Percentiles rank a stretch among this genome's conserved stretches.
Evolutionary conservation across 2,329 filamentous ascomycete species (phyloP).

Genomic region (Magnaporthales sp.): DNA sequence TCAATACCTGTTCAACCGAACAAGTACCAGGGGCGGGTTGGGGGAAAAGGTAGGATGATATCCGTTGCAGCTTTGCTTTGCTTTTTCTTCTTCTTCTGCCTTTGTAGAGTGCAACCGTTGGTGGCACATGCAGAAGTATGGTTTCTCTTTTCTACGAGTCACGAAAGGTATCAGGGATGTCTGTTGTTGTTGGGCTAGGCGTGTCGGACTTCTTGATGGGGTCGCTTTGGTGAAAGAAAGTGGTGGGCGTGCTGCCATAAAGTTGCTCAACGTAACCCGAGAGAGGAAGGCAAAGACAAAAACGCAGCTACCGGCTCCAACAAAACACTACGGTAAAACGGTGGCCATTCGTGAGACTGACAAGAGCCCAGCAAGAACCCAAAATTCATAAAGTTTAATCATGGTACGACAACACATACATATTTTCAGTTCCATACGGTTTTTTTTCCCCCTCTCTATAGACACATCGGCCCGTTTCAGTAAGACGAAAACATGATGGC

Average conservation of each 20-base stretch:
- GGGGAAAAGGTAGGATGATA: background rate
- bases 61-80: background rate
- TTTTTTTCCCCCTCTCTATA: background rate
- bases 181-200: background rate
- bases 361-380: background rate
- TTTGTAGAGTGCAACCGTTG: too few species aligned
- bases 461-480: background rate
- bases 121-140: too few species aligned
- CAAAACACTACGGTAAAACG: background rate
- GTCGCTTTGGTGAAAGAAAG: too few species aligned
- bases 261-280: background rate
- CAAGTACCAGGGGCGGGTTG: background rate
- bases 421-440: background rate
- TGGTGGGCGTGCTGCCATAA: background rate
- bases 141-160: background rate
- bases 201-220: background rate
- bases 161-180: background rate
- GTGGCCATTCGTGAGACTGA: background rate
- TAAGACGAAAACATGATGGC: background rate
- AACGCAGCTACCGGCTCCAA: background rate
- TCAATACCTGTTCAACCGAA: background rate
- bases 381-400: background rate
- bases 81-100: background rate
- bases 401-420: background rate
- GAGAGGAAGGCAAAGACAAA: too few species aligned